Evolutionary conservation across 1,139 yeast genomes (phyloP).

Genomic region (Blastobotrys arbuscula): DNA sequence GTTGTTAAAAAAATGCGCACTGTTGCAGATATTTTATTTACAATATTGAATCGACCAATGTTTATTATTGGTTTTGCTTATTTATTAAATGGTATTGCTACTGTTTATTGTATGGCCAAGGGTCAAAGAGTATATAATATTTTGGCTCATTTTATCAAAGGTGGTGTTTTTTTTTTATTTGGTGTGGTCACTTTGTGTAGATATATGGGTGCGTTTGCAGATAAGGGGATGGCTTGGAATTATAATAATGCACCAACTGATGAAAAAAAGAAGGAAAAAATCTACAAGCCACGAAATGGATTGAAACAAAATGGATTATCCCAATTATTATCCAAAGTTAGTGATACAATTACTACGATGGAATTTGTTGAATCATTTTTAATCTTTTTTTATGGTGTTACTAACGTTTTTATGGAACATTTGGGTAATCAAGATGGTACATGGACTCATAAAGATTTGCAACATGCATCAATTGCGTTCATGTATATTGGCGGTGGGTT

Average conservation of each 20-base stretch:
- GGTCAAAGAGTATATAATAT: slow-evolving; percentile 66
- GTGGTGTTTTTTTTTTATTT: slow-evolving; percentile 74
- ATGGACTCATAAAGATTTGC: slow-evolving; percentile 91
- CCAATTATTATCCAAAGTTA: slow-evolving; percentile 11
- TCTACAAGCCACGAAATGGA: background rate
- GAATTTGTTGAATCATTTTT: slow-evolving; percentile 77
- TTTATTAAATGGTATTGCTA: slow-evolving; percentile 69
- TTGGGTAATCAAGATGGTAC: slow-evolving; percentile 63
- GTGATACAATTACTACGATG: slow-evolving; percentile 43
- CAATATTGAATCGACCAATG: slow-evolving; percentile 58
- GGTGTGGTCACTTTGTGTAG: slow-evolving; percentile 78
- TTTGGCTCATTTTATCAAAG: slow-evolving; percentile 93
- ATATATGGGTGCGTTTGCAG: slow-evolving; percentile 73
- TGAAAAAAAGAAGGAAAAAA: background rate
- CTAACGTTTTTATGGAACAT: slow-evolving; percentile 87
- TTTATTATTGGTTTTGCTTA: slow-evolving; percentile 56
- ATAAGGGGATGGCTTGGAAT: slow-evolving; percentile 93
- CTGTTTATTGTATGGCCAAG: slow-evolving; percentile 64
- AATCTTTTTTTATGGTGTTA: slow-evolving; percentile 79
- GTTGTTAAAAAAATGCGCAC: slow-evolving; percentile 39
- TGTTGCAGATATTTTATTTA: slow-evolving; percentile 40
- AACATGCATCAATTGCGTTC: slow-evolving; percentile 92
- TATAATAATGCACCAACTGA: slow-evolving; percentile 21
- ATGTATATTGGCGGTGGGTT: slow-evolving; percentile 89
- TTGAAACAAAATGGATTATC: slow-evolving; percentile 4